Evolutionary conservation across 495 filamentous ascomycete species (phyloP), one percentile per base, ranked within the genome.

Genomic region (Lepraria neglecta): DNA sequence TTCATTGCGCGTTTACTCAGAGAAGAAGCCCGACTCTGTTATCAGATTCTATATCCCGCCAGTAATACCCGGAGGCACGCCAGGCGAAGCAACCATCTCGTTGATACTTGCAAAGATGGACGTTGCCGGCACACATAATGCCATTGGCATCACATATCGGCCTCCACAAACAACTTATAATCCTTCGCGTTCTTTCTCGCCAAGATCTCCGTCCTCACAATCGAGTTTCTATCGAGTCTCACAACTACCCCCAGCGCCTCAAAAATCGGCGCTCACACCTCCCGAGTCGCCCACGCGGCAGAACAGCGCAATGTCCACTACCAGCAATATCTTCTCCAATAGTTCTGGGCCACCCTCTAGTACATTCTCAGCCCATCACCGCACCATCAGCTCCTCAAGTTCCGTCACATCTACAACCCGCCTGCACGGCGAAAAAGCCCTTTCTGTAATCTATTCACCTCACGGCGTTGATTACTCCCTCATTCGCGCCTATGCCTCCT

Each of bases 61-160:
- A 11, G 56, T 77, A 15, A 67, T 72, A 4, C 73, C 72, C 10
- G 71, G 68, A 35, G 80, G 81, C 10, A 65, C 71, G 43, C 72
- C 73, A 33, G 87, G 87, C 19, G 84, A 84, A 72, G 80, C 86
- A 10, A 87, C 85, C 17, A 75, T 90, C 11, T 77, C 85, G 6
- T 84, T 81, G 64, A 78, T 90, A 33, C 75, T 82, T 3, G 80
- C 84, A 42, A 82, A 80, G 67, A 66, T 76, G 47, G 85, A 90
- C 67, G 54, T 87, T 4, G 77, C 79, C 0, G 79, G 81, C 24
- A 64, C 88, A 1, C 86, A 89, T 66, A 80, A 78, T 11, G 87
- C 86, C 6, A 76, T 90, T 50, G 85, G 84, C 40, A 87, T 90
- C 31, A 90, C 85, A 1, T 89, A 89, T 67, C 77, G 79, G 27